Conservation (phyloP, 2,329 filamentous ascomycete genomes). For the Talaromyces sp. region DNA sequence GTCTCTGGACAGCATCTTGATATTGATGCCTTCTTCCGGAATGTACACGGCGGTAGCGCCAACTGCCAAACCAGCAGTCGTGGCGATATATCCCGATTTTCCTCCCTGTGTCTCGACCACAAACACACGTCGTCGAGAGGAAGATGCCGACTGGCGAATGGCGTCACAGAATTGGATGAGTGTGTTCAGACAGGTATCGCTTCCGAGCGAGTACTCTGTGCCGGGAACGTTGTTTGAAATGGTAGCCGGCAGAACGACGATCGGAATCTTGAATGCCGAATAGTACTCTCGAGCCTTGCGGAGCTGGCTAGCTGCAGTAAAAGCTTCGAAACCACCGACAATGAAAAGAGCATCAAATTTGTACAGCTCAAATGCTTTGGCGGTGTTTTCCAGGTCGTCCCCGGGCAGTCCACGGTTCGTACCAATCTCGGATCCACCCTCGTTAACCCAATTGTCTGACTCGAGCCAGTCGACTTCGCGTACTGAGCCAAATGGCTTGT, state of each 20-base stretch:
- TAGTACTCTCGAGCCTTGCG: conserved; percentile 73
- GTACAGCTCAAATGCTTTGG: conserved; percentile 77
- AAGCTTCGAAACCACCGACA: conserved; percentile 93
- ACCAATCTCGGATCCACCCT: conserved; percentile 94
- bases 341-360: conserved; percentile 88
- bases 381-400: conserved; percentile 79
- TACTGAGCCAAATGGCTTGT: conserved; percentile 75
- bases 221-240: conserved; percentile 98
- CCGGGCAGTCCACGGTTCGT: conserved; percentile 90
- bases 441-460: conserved; percentile 90
- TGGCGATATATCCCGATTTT: conserved; percentile 88
- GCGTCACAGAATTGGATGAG: conserved; percentile 94
- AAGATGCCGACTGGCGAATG: conserved; percentile 94
- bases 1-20: conserved; percentile 87
- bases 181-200: conserved; percentile 94
- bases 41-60: conserved; percentile 93
- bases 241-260: conserved; percentile 88
- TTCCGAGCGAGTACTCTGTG: conserved; percentile 93
- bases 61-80: conserved; percentile 82
- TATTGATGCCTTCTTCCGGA: conserved; percentile 88
- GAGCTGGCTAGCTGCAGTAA: conserved; percentile 83
- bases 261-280: conserved; percentile 84
- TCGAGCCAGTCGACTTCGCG: conserved; percentile 88
- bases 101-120: conserved; percentile 98
- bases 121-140: conserved; percentile 87